These are phyloP conservation scores for Coniochaeta sp. DNA, from an alignment of 2,329 filamentous ascomycete species.

Conservation along the genomic window DNA sequence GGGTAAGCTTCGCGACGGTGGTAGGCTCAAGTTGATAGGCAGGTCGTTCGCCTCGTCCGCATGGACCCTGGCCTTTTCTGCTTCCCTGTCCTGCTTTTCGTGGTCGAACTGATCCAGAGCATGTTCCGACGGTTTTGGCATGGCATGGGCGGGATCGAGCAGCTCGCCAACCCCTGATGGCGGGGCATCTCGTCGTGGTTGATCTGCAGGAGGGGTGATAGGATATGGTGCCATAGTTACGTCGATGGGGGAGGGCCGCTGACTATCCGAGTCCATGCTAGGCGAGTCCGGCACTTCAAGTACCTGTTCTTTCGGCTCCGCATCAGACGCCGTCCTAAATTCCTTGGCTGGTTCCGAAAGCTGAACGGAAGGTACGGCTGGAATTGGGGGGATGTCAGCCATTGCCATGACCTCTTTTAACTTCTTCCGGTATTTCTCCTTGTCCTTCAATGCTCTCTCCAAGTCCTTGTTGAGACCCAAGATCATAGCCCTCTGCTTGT, in stretches of 20 bases:
- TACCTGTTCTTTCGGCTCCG: constrained; percentile 20
- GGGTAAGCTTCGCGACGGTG: constrained; percentile 49
- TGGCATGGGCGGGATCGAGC: constrained; percentile 47
- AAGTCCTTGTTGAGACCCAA: constrained; percentile 90
- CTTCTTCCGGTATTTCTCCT: constrained; percentile 87
- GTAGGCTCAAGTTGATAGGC: constrained; percentile 42
- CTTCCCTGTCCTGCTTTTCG: constrained; percentile 42
- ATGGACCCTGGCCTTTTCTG: constrained; percentile 36
- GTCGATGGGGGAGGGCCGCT: constrained; percentile 51
- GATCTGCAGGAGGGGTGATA: constrained; percentile 54
- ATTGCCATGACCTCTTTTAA: constrained; percentile 63
- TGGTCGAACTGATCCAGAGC: constrained; percentile 48
- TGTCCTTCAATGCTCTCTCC: constrained; percentile 84
- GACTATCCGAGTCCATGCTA: constrained; percentile 39
- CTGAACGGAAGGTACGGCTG: constrained; percentile 9
- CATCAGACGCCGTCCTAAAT: constrained; percentile 9
- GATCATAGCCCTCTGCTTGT: constrained; percentile 93
- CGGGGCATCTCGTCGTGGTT: constrained; percentile 23
- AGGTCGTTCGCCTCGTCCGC: constrained; percentile 38
- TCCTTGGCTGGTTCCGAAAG: constrained; percentile 8
- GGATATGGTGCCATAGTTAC: constrained; percentile 54
- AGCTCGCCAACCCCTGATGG: constrained; percentile 40
- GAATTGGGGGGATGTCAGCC: constrained; percentile 21
- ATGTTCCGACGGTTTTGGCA: constrained; percentile 55
- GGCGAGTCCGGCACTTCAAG: constrained; percentile 38